Evolutionary conservation across 306 rosid genomes (phyloP).

Genomic region (Pyrus pyrifolia): DNA sequence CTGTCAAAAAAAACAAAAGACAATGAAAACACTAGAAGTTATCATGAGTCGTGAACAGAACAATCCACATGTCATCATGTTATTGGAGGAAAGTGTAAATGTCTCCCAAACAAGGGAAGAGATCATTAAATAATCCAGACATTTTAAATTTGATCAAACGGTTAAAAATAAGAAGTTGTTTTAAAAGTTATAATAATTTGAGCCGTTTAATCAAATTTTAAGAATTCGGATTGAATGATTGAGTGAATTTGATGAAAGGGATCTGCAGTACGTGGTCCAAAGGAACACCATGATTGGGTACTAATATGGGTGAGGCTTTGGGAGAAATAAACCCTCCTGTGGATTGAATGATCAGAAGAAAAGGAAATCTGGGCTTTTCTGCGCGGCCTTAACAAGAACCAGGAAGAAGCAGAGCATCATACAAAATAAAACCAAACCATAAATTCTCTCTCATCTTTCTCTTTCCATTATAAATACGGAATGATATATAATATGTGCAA

Average conservation of each 20-base stretch:
- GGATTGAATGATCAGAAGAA: background rate
- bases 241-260: too few species aligned
- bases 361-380: background rate
- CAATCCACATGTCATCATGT: background rate
- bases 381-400: background rate
- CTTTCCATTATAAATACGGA: background rate
- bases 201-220: too few species aligned
- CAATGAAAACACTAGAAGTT: background rate
- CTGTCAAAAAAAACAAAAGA: background rate
- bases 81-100: background rate
- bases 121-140: too few species aligned
- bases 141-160: too few species aligned
- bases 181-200: too few species aligned
- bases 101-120: background rate
- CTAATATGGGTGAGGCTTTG: background rate
- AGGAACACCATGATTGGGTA: slow-evolving; percentile 17
- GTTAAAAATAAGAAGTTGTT: too few species aligned
- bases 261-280: background rate
- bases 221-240: too few species aligned
- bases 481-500: background rate
- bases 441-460: background rate
- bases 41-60: background rate
- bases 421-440: background rate
- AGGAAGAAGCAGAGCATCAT: background rate
- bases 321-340: background rate